phyloP scores from a whole-genome alignment of 805 yeast species.

The Candida incommunis region DNA sequence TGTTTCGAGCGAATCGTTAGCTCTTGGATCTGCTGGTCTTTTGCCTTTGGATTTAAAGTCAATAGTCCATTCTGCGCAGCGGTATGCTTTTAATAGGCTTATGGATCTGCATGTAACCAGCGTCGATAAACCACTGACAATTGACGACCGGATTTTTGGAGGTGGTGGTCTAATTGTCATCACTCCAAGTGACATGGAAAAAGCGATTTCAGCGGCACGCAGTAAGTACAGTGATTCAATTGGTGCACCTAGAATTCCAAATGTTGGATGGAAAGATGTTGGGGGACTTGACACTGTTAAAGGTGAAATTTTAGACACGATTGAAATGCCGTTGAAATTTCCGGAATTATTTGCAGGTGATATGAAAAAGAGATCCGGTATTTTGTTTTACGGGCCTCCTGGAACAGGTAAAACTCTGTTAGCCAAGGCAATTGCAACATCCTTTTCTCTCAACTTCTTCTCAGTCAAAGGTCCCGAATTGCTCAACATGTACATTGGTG shows the following conservation, averaged over 20 bases:
- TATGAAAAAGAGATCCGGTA: constrained; percentile 86
- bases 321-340: constrained; percentile 87
- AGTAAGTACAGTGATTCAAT: constrained; percentile 83
- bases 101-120: constrained; percentile 18
- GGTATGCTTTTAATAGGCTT: constrained; percentile 38
- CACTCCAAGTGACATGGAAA: constrained; percentile 47
- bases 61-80: constrained; percentile 53
- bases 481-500: constrained; percentile 96
- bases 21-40: constrained; percentile 84
- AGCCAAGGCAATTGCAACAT: constrained; percentile 95
- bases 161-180: constrained; percentile 42
- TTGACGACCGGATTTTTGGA: constrained; percentile 27
- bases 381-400: constrained; percentile 94
- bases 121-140: constrained; percentile 7
- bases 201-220: constrained; percentile 68
- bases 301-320: constrained; percentile 86
- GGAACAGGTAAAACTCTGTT: constrained; percentile 94
- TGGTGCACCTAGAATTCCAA: constrained; percentile 93
- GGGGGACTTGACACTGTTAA: constrained; percentile 89
- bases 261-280: constrained; percentile 93
- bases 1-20: constrained; percentile 41
- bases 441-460: constrained; percentile 85
- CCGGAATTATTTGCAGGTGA: constrained; percentile 85
- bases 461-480: constrained; percentile 96
- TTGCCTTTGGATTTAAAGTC: constrained; percentile 71